Conservation (phyloP, 139 green algal genomes). For the Tetraselmis striata region DNA sequence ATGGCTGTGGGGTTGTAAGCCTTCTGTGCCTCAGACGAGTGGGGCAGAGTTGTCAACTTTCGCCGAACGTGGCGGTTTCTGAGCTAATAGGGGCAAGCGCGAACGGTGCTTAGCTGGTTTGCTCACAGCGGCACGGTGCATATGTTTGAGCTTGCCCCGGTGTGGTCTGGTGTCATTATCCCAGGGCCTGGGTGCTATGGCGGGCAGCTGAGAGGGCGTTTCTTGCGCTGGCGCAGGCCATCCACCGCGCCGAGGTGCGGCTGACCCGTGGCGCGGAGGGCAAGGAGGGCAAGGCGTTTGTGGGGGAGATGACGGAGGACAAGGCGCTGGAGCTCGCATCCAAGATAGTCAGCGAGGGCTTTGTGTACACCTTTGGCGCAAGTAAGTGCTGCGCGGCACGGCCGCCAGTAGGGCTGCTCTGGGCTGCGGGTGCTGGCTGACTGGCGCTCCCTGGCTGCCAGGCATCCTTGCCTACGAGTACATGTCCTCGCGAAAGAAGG, state of each 20-base stretch:
- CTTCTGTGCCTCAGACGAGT: no score
- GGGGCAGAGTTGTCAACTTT: no score
- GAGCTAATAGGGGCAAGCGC: no score
- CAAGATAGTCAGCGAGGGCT: conserved; percentile 68
- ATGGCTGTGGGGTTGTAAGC: no score
- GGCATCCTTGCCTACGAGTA: not conserved
- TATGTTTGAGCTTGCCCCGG: not conserved
- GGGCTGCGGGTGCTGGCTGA: not conserved
- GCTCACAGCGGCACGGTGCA: no score
- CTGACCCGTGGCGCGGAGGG: conserved; percentile 68
- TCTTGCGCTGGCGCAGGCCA: conserved; percentile 17
- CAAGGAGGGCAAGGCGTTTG: conserved; percentile 56
- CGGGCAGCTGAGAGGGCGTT: no score
- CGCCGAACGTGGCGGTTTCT: no score
- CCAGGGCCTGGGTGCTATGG: no score
- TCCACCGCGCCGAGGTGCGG: conserved; percentile 60
- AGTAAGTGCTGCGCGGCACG: not conserved
- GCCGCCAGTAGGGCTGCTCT: not conserved
- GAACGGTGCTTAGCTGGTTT: no score
- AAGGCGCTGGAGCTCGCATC: conserved; percentile 64
- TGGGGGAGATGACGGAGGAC: conserved; percentile 77
- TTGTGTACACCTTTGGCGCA: conserved; percentile 45
- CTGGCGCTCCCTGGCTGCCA: no score
- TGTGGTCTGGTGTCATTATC: not conserved
- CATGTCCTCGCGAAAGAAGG: not conserved